Conservation (phyloP, 495 filamentous ascomycete genomes). For the Amniculicola lignicola region DNA sequence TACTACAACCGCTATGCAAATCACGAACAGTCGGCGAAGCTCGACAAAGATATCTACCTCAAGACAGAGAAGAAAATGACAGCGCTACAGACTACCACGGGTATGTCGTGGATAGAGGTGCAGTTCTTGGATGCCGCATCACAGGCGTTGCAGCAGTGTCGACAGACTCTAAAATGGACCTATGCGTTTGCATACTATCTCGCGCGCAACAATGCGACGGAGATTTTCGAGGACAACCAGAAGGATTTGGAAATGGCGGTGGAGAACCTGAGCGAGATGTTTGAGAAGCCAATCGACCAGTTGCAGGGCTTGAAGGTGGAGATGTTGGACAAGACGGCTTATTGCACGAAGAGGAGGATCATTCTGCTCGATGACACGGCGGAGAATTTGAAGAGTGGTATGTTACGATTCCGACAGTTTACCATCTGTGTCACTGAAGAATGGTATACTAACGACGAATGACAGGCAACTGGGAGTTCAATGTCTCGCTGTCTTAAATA, state of each 20-base stretch:
- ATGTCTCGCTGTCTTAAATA: constrained; percentile 32
- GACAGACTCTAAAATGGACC: constrained; percentile 97
- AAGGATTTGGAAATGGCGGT: constrained; percentile 97
- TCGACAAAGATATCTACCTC: constrained; percentile 90
- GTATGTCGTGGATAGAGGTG: constrained; percentile 98
- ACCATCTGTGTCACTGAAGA: neutral
- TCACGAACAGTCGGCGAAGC: constrained; percentile 94
- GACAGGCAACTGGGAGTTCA: constrained; percentile 44
- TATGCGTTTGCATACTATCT: constrained; percentile 98
- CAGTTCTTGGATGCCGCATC: constrained; percentile 93
- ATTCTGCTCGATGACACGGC: constrained; percentile 90
- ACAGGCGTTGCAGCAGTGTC: constrained; percentile 89
- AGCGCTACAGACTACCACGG: constrained; percentile 83
- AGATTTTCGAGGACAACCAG: constrained; percentile 98
- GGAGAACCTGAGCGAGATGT: constrained; percentile 93
- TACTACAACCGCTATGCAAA: constrained; percentile 99
- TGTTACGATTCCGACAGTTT: constrained; percentile 36
- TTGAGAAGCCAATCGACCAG: constrained; percentile 87
- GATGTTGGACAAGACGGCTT: constrained; percentile 96
- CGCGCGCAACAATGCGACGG: constrained; percentile 87
- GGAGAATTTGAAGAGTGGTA: constrained; percentile 81
- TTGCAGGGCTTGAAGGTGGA: constrained; percentile 85
- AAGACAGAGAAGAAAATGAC: constrained; percentile 99
- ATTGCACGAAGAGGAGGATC: constrained; percentile 87
- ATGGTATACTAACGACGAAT: neutral